Evolutionary conservation across 805 yeast genomes (phyloP), one percentile per base, ranked within the genome.

Genomic region (Hanseniaspora mollemarum): DNA sequence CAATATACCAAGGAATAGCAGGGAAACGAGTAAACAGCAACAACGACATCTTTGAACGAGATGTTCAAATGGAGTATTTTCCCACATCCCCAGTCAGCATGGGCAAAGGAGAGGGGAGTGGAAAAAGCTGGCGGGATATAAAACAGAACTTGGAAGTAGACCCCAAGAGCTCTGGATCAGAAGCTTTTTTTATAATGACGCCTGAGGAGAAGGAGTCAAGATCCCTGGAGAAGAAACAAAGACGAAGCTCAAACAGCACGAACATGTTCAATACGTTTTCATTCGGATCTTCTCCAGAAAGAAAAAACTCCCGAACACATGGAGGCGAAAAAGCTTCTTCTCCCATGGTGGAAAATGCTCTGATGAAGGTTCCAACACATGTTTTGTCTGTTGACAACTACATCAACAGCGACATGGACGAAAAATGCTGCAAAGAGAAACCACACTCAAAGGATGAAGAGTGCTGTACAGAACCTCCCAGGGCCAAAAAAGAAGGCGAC

Each of bases 1-100:
- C n/a, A n/a, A 33, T 16, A n/a, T n/a, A n/a, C n/a, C n/a, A n/a
- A n/a, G n/a, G n/a, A n/a, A n/a, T n/a, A n/a, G n/a, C n/a, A n/a
- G n/a, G n/a, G 8, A 46, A 19, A 25, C 22, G 43, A 8, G 9
- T 13, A 32, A 33, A 33, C 26, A 39, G 45, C n/a, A 40, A 46
- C 33, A 46, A 40, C 16, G 41, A 46, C 25, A 46, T 46, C n/a
- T 46, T 46, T 46, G 51, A 46, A 40, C 32, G 51, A 40, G 51
- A 46, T 19, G 51, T 46, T 24, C 51, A 46, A 25, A n/a, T 12
- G 2, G 44, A 46, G 8, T 32, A 39, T 3, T n/a, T 22, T 9
- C 42, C 36, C 10, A 39, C 35, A 16, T 39, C 51, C 1, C 45
- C 45, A 16, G 22, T 6, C 16, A 46, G 45, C 18, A 12, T 42